phyloP scores from a whole-genome alignment of 345 rosid genomes.

The Hypericum perforatum region DNA sequence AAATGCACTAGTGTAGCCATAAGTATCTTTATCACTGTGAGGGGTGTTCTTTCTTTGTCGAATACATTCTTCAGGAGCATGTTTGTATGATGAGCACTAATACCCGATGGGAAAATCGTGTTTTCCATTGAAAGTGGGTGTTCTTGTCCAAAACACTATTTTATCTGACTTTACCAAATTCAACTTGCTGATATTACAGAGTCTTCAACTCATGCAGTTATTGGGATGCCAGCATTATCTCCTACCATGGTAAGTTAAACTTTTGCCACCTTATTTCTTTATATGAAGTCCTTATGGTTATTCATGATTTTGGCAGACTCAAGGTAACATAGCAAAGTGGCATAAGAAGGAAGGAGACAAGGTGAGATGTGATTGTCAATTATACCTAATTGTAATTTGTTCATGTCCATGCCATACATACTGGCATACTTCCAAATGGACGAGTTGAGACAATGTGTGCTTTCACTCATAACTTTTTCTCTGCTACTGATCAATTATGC shows the following conservation, averaged over 20 bases:
- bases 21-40: too few species aligned
- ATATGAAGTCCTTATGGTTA: constrained; percentile 16
- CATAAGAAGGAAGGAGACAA: constrained; percentile 93
- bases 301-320: constrained; percentile 53
- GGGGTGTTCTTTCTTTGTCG: too few species aligned
- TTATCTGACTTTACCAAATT: too few species aligned
- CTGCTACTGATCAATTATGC: constrained; percentile 26
- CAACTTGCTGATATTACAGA: constrained; percentile 35
- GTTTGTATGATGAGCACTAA: too few species aligned
- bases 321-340: constrained; percentile 91
- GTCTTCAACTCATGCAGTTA: constrained; percentile 45
- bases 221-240: constrained; percentile 95
- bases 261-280: constrained; percentile 7
- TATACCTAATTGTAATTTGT: constrained; percentile 6
- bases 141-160: too few species aligned
- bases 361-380: constrained; percentile 28
- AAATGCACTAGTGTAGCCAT: too few species aligned
- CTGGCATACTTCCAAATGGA: constrained; percentile 11
- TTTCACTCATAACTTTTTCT: constrained; percentile 16
- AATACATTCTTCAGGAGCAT: too few species aligned
- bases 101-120: too few species aligned
- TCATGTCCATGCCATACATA: constrained; percentile 6
- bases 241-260: constrained; percentile 80
- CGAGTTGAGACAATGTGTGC: constrained; percentile 12
- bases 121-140: too few species aligned